phyloP scores from a whole-genome alignment of 139 green algal genomes.

The Tetraselmis striata region DNA sequence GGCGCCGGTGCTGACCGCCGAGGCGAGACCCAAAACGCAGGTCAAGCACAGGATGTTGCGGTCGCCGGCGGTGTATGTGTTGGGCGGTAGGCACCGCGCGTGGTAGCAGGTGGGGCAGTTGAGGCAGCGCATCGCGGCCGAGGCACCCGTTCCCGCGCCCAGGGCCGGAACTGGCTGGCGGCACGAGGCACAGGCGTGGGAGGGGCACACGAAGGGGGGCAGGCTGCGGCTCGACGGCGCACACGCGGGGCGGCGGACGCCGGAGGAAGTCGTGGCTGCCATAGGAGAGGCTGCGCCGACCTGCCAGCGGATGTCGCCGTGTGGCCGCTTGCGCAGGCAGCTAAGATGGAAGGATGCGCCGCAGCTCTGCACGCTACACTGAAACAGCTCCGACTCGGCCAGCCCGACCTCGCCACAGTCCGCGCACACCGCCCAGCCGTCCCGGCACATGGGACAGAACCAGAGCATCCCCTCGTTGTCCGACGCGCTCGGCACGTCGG shows the following conservation, averaged over 20 bases:
- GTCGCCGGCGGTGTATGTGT: not conserved
- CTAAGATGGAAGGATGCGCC: not conserved
- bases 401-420: not conserved
- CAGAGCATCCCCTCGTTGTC: not conserved
- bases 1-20: not conserved
- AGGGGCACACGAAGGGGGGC: not conserved
- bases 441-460: not conserved
- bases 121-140: not conserved
- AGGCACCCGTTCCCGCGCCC: too few species aligned
- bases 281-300: too few species aligned
- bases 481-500: not conserved
- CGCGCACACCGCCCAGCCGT: not conserved
- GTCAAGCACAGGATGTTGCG: not conserved
- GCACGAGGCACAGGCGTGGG: not conserved
- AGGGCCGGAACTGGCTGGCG: too few species aligned
- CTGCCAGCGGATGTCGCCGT: too few species aligned
- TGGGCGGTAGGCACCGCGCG: not conserved
- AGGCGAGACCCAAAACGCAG: not conserved
- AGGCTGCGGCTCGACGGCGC: too few species aligned
- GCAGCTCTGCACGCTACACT: not conserved
- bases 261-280: too few species aligned
- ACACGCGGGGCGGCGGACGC: too few species aligned
- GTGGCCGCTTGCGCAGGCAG: too few species aligned
- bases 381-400: not conserved
- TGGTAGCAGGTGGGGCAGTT: not conserved